Conservation (phyloP, 768 basidiomycete genomes). For the Tricholoma matsutake region DNA sequence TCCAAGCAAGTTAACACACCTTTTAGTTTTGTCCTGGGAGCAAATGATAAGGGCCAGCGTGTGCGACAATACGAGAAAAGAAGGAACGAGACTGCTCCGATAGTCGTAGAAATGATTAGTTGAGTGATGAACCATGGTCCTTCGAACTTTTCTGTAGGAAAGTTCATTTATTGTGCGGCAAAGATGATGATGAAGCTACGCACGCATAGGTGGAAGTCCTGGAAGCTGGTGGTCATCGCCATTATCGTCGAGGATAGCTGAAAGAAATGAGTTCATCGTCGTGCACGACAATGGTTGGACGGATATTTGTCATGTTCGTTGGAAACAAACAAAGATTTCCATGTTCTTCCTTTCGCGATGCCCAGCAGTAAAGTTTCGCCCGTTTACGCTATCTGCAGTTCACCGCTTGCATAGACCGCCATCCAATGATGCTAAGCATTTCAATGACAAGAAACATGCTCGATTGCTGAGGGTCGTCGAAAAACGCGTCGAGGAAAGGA, state of each 20-base stretch:
- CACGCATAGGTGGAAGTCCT: conserved; percentile 28
- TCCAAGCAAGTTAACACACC: conserved; percentile 39
- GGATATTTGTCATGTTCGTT: conserved; percentile 14
- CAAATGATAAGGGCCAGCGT: conserved; percentile 86
- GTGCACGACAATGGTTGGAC: neutral
- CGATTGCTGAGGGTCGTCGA: conserved; percentile 54
- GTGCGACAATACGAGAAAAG: conserved; percentile 87
- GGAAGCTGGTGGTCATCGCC: conserved; percentile 36
- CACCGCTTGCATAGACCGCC: conserved; percentile 6
- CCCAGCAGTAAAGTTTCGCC: neutral
- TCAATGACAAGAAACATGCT: conserved; percentile 38
- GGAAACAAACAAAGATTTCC: conserved; percentile 16
- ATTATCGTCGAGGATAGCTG: conserved; percentile 27
- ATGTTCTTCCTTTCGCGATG: conserved; percentile 12
- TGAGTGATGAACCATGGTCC: conserved; percentile 98
- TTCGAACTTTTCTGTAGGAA: conserved; percentile 64
- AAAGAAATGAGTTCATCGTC: conserved; percentile 16
- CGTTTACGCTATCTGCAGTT: conserved; percentile 7
- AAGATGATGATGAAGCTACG: neutral
- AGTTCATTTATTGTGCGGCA: neutral
- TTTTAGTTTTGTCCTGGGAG: conserved; percentile 92
- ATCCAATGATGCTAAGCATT: conserved; percentile 14
- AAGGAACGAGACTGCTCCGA: conserved; percentile 80
- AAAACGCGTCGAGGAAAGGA: conserved; percentile 50
- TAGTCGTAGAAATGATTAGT: conserved; percentile 66